Base-by-base conservation (phyloP, 805 yeast genomes). In the Phaffomyces thermotolerans region DNA sequence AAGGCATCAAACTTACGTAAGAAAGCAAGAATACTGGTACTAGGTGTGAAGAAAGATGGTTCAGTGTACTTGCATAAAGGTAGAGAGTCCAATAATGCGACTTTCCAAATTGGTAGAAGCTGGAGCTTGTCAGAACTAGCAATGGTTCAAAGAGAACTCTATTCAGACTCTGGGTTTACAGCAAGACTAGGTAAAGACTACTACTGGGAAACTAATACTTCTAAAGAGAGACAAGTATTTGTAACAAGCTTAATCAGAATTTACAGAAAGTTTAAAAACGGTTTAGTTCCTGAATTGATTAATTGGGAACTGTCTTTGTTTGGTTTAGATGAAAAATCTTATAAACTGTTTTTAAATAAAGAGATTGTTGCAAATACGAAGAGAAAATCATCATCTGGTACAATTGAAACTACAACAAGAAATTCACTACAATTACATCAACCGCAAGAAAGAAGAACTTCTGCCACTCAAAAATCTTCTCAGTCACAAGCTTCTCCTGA, bases 61-160 rank as follows among this genome's bases (percentile, higher is more conserved):
- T 65, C 83, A 23, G 81, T 85, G 29, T 71, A 80, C 45, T 54
- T 90, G 12, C 96, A 89, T 59, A 90, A 91, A 63, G 96, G 95
- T 2, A 80, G 95, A 54, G 88, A 78, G 59, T 83, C 84, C 52
- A 68, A 75, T 9, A 84, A 85, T 52, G 81, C 84, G 1, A 62
- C 80, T 1, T 78, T 84, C 54, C 97, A 90, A 63, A 86, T 90
- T 41, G 98, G 98, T 29, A 75, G 96, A 56, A 84, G 95, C 3
- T 90, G 98, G 98, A 80, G 78, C 49, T 66, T 91, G 54, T 84
- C 76, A 47, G 95, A 86, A 52, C 66, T 91, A 50, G 60, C 69
- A 4, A 61, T 63, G 36, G 61, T 90, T 2, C 78, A 79, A 29
- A 69, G 75, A 43, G 86, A 81, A 47, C 42, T 48, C 29, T 72